Percentiles rank a stretch among this genome's conserved stretches.
Conservation (phyloP, 305 asterid species). For the Monarda citriodora region DNA sequence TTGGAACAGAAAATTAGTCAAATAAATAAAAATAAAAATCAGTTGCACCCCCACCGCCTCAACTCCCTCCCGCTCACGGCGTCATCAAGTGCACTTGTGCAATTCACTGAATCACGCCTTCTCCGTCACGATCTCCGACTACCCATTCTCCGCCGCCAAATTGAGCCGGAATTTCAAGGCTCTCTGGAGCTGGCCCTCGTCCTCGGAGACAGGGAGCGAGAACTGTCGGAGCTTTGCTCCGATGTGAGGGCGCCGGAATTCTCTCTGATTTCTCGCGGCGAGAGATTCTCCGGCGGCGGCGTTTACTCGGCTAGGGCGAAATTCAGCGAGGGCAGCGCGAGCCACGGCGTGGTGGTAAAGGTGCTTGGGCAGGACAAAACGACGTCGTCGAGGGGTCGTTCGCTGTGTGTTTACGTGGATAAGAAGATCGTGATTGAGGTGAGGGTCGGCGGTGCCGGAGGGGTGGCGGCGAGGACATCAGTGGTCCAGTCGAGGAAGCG, state of each 20-base stretch:
- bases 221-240: conserved; percentile 17
- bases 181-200: conserved; percentile 33
- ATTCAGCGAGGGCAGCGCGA: conserved; percentile 49
- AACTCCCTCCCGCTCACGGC: no score
- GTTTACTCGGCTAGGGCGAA: conserved; percentile 57
- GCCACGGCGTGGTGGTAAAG: conserved; percentile 62
- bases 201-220: conserved; percentile 56
- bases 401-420: conserved; percentile 57
- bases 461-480: no score
- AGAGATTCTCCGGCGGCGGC: conserved; percentile 46
- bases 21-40: no score
- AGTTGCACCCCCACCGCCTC: no score
- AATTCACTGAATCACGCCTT: conserved; percentile 30
- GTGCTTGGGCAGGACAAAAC: conserved; percentile 28
- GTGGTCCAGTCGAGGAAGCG: no score
- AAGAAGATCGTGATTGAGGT: conserved; percentile 66
- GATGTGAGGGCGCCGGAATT: conserved; percentile 21
- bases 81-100: no score
- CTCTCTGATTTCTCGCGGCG: conserved; percentile 53
- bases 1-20: no score
- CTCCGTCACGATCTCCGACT: conserved; percentile 38
- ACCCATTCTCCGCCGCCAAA: conserved; percentile 30
- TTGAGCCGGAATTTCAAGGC: conserved; percentile 28
- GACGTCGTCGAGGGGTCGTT: conserved; percentile 21
- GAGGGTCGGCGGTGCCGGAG: no score